Base-by-base conservation (phyloP, 2,329 filamentous ascomycete genomes). In the Xylaria sp. region DNA sequence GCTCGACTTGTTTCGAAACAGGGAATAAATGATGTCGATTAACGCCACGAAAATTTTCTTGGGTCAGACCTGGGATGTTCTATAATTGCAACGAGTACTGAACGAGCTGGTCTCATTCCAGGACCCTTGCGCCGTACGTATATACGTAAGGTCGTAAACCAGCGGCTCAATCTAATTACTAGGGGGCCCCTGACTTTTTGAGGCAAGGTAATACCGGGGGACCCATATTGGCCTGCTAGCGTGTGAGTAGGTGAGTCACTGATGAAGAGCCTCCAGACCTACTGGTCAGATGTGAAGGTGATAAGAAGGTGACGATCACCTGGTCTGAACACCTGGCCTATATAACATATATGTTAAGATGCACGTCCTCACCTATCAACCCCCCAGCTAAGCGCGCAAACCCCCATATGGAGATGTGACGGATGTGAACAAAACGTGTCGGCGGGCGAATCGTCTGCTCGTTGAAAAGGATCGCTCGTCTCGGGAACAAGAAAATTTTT, bases 1-100 rank as follows among this genome's bases (percentile, higher is more conserved):
- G 54, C 35, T 47, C 51, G 16, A 42, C 57, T 60, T 51, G 63
- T n/a, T 63, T 60, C 44, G 29, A 69, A 62, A 27, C 6, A 62
- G 61, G 50, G 40, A 44, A 44, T 44, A 18, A 16, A 18, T 29
- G 58, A 25, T 42, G 60, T 12, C 5, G 37, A 42, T 61, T 51
- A n/a, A 40, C 66, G 65, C 64, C 67, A 70, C 64, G 63, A 65
- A 71, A 68, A 63, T 70, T 69, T 70, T 70, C 69, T 65, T 55
- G 67, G 67, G 61, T 70, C 68, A 66, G 64, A 69, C 69, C 53
- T 58, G 16, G 32, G 32, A 3, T 53, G 57, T 59, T 57, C 63
- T 71, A 66, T 69, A 71, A 67, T 69, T 69, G 61, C 57, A 55
- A 25, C 59, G 23, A 42, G 44, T 62, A n/a, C n/a, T n/a, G n/a